Evolutionary conservation across 2,329 filamentous ascomycete species (phyloP), one percentile per base, ranked within the genome.

Genomic region (Venturia asperata): DNA sequence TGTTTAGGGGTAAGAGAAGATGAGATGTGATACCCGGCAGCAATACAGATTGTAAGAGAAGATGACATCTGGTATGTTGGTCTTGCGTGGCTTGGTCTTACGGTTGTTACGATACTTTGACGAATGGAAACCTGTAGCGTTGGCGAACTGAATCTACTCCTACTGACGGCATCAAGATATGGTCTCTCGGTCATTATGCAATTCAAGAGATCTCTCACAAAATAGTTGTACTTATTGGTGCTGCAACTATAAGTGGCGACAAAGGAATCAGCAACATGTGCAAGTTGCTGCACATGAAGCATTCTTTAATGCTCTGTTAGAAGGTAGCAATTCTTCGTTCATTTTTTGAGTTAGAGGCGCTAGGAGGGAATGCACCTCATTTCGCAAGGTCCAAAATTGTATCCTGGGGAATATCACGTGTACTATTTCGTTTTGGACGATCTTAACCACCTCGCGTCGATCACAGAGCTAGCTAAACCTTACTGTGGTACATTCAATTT

Each of bases 1-100:
- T 99, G 68, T 83, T 97, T 74, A 88, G 86, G 77, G 90, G 91
- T 68, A 77, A 88, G 67, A 84, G 87, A 69, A 85, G 85, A 77
- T 87, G 78, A 68, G 13, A 9, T 1, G 5, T n/a, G 15, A 37
- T n/a, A 37, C 17, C 10, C 19, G 11, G 30, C 3, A 1, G 17
- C 19, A 21, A 11, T 58, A 37, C 19, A 37, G 21, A 52, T 52
- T 24, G 7, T 3, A n/a, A 21, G 27, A 34, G 52, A 19, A 37
- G 52, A 15, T 37, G 37, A 58, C 15, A n/a, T 37, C 27, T 21
- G 30, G 52, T 15, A 37, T 58, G 4, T 10, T 37, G 27, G 19
- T n/a, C 37, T 21, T n/a, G 52, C 47, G 52, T n/a, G 52, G 52
- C 52, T 37, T 37, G 52, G 52, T 58, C 30, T 58, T 58, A 13